phyloP scores from a whole-genome alignment of 179 eudicot species.

The Spergularia azorica region DNA sequence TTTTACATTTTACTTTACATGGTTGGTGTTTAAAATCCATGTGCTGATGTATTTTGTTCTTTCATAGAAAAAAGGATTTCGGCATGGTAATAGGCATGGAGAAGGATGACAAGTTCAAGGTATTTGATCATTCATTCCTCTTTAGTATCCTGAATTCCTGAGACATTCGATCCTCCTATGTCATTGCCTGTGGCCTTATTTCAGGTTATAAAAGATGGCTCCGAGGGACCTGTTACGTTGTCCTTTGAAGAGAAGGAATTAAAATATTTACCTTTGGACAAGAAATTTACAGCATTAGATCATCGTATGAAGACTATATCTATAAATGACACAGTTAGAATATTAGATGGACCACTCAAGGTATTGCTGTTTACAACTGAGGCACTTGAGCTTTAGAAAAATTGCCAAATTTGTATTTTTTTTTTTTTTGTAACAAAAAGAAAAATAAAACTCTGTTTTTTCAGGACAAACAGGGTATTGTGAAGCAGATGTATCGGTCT shows the following conservation, averaged over 20 bases:
- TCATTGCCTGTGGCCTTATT: constrained; percentile 19
- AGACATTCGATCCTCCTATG: not conserved
- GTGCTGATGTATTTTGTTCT: not conserved
- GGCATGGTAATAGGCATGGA: constrained; percentile 81
- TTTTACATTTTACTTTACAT: constrained; percentile 3
- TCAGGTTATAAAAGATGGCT: constrained; percentile 69
- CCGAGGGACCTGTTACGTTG: constrained; percentile 57
- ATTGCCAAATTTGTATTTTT: not conserved
- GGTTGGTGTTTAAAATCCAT: constrained; percentile 9
- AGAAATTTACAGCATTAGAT: constrained; percentile 77
- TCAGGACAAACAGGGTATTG: constrained; percentile 80
- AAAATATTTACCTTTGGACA: constrained; percentile 63
- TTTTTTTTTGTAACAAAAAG: not conserved
- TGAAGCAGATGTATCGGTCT: constrained; percentile 82
- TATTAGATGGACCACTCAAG: constrained; percentile 82
- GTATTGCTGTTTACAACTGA: constrained; percentile 40
- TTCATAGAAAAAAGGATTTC: constrained; percentile 73
- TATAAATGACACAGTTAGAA: constrained; percentile 61
- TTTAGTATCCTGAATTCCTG: no score
- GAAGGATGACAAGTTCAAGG: constrained; percentile 84
- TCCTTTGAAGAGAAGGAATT: constrained; percentile 49
- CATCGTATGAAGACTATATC: constrained; percentile 63
- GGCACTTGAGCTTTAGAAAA: constrained; percentile 1
- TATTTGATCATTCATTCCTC: constrained; percentile 15
- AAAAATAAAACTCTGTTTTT: no score